Percentiles rank a stretch among this genome's conserved stretches.
Evolutionary conservation across 2,329 filamentous ascomycete genomes (phyloP).

Genomic region (Talaromyces sp.): DNA sequence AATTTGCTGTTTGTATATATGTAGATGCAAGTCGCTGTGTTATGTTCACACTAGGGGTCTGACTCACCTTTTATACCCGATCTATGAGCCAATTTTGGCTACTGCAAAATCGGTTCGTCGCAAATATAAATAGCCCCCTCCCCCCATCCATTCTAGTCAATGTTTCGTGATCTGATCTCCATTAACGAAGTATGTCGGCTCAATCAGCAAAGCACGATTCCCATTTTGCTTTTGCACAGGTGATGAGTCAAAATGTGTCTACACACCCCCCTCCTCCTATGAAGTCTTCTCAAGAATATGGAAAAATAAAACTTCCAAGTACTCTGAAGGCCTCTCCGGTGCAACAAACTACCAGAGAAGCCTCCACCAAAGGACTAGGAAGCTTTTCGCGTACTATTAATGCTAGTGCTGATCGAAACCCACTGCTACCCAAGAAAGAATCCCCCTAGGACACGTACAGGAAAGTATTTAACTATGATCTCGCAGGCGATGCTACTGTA

Average conservation of each 20-base stretch:
- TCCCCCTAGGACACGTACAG: conserved; percentile 12
- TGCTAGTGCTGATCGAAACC: not conserved
- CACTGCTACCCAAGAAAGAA: not conserved
- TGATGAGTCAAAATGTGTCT: not conserved
- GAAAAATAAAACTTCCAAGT: not conserved
- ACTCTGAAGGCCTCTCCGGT: too few relatives aligned
- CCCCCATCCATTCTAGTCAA: too few relatives aligned
- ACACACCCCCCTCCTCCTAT: too few relatives aligned
- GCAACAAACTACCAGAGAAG: not conserved
- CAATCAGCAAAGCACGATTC: too few relatives aligned
- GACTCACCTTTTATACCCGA: not conserved
- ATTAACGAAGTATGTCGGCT: too few relatives aligned
- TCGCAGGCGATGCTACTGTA: conserved; percentile 4
- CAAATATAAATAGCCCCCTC: too few relatives aligned
- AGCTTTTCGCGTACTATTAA: not conserved
- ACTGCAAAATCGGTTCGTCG: too few relatives aligned
- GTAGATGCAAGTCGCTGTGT: not conserved
- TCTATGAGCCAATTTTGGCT: not conserved
- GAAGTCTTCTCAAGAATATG: not conserved
- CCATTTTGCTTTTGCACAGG: not conserved
- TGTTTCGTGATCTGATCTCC: not conserved
- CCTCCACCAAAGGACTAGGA: not conserved
- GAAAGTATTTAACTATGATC: conserved; percentile 11
- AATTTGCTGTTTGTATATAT: too few relatives aligned
- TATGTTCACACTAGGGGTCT: not conserved